Base-by-base conservation (phyloP, 2,329 filamentous ascomycete genomes). In the Pyrenochaeta sp. region DNA sequence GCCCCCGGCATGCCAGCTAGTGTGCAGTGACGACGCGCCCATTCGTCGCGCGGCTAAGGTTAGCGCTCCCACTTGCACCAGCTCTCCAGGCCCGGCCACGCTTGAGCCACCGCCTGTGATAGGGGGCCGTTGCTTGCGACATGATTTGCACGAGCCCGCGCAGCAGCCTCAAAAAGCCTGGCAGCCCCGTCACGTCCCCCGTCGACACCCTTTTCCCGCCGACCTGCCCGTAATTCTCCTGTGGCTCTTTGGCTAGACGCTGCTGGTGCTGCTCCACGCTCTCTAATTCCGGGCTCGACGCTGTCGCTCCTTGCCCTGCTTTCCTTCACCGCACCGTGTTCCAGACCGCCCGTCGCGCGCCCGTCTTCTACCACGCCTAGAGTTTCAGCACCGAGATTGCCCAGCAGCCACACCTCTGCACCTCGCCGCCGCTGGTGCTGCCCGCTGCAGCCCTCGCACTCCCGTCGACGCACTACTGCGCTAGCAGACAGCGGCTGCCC, bases 191-290 rank as follows among this genome's bases (percentile, higher is more conserved):
- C 22, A n/a, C n/a, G n/a, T n/a, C n/a, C n/a, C n/a, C n/a, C n/a
- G n/a, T n/a, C n/a, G n/a, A n/a, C n/a, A n/a, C n/a, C n/a, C n/a
- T n/a, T n/a, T n/a, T n/a, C n/a, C n/a, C n/a, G n/a, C n/a, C n/a
- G n/a, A n/a, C n/a, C n/a, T n/a, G n/a, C n/a, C n/a, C n/a, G n/a
- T n/a, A n/a, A n/a, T n/a, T n/a, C n/a, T n/a, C n/a, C n/a, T n/a
- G n/a, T n/a, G n/a, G 46, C 53, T 52, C 52, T 56, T 54, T 58
- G 21, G 53, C 51, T 57, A 61, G 55, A 60, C 50, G 53, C 59
- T 53, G 47, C 35, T 52, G 35, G 23, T 30, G 42, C 38, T 44
- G 57, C 46, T 31, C 39, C 23, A 50, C 59, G 36, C 51, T 54
- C 55, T 28, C 49, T 53, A 42, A n/a, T n/a, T n/a, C 15, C 19